These are phyloP conservation scores for Cryptococcus wingfieldii DNA, from an alignment of 1,284 basidiomycete genomes.

Conservation along the genomic window DNA sequence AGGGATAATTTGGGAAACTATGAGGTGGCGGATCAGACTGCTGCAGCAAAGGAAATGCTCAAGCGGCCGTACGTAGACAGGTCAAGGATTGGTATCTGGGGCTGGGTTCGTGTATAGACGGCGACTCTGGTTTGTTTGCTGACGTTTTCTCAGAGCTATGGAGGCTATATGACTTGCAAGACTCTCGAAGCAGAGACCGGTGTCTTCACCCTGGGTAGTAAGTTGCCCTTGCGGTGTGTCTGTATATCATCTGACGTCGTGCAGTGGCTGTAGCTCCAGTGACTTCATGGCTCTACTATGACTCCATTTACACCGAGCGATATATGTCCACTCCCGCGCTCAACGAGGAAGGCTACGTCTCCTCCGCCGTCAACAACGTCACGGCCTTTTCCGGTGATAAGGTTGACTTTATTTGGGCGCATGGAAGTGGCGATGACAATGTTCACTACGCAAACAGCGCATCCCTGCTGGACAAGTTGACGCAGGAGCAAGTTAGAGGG, in stretches of 20 bases:
- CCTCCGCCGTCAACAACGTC: constrained; percentile 77
- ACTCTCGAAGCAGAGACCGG: constrained; percentile 80
- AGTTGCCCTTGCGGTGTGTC: constrained; percentile 36
- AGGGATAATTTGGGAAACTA: constrained; percentile 77
- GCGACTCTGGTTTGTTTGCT: background rate
- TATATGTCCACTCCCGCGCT: constrained; percentile 81
- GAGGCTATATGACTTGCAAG: constrained; percentile 88
- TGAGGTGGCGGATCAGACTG: constrained; percentile 83
- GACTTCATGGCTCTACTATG: constrained; percentile 79
- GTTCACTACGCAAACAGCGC: constrained; percentile 88
- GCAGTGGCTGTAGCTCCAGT: constrained; percentile 51
- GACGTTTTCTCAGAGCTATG: constrained; percentile 64
- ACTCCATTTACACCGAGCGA: constrained; percentile 69
- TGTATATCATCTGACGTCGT: background rate
- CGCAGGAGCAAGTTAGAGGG: constrained; percentile 64
- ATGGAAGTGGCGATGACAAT: constrained; percentile 92
- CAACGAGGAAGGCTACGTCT: constrained; percentile 78
- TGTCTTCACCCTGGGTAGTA: constrained; percentile 80
- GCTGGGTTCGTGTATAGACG: constrained; percentile 66
- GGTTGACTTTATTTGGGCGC: constrained; percentile 73
- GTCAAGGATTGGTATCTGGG: constrained; percentile 85
- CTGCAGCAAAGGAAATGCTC: constrained; percentile 59
- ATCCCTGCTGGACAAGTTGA: constrained; percentile 86
- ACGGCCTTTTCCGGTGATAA: constrained; percentile 68
- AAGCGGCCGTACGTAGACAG: constrained; percentile 51